These are phyloP conservation scores for Podosphaera aphanis DNA, from an alignment of 2,329 filamentous ascomycete genomes.

Conservation along the genomic window DNA sequence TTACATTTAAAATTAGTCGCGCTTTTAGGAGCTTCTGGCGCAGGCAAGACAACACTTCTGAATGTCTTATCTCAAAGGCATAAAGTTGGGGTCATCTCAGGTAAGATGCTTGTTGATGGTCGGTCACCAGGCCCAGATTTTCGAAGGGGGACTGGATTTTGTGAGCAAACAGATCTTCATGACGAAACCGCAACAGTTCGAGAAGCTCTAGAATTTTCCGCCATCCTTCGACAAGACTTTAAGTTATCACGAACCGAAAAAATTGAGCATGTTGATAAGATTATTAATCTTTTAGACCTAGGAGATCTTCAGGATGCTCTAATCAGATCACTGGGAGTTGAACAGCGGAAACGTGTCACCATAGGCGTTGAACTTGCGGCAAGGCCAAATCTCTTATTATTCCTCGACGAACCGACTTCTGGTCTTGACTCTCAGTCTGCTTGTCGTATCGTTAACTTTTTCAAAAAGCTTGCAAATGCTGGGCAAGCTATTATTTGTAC, in stretches of 20 bases:
- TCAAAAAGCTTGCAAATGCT: constrained; percentile 32
- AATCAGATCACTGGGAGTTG: constrained; percentile 40
- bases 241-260: constrained; percentile 34
- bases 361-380: constrained; percentile 36
- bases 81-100: constrained; percentile 38
- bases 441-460: constrained; percentile 36
- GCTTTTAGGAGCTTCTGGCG: constrained; percentile 37
- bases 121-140: constrained; percentile 32
- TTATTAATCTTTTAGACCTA: constrained; percentile 40
- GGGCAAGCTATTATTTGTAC: constrained; percentile 49
- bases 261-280: constrained; percentile 40
- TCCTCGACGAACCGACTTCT: constrained; percentile 35
- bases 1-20: constrained; percentile 26
- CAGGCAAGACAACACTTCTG: constrained; percentile 42
- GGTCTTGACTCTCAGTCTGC: constrained; percentile 33
- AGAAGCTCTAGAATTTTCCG: constrained; percentile 43
- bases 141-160: constrained; percentile 39
- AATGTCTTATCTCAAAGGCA: constrained; percentile 39
- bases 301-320: constrained; percentile 42
- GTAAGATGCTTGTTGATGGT: constrained; percentile 39
- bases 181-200: constrained; percentile 37
- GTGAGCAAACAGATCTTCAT: constrained; percentile 42
- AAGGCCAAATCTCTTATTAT: constrained; percentile 33
- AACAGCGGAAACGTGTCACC: constrained; percentile 44
- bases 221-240: constrained; percentile 36